Percentiles rank a stretch among this genome's conserved stretches.
Evolutionary conservation across 179 eudicot species (phyloP).

Genomic region (Silene noctiflora): DNA sequence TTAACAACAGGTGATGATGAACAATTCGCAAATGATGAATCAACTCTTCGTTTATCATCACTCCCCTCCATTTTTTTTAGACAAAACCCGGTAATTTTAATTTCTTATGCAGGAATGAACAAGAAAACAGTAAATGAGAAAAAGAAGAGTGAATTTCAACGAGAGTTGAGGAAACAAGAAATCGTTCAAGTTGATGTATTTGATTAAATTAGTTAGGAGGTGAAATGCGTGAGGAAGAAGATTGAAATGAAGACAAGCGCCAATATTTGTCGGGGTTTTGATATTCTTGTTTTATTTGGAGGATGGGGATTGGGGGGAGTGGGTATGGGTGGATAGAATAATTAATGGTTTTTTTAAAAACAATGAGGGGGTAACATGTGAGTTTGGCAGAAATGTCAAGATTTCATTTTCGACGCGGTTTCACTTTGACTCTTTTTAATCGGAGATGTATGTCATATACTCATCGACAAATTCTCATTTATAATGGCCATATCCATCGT

Average conservation of each 20-base stretch:
- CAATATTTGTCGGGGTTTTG: slow-evolving; percentile 10
- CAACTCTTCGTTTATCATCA: slow-evolving; percentile 37
- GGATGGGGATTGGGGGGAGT: background rate
- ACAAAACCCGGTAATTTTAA: slow-evolving; percentile 5
- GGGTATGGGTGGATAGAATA: slow-evolving; percentile 18
- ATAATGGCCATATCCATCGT: too few species aligned
- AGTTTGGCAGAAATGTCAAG: slow-evolving; percentile 22
- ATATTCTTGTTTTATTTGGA: background rate
- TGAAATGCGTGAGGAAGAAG: slow-evolving; percentile 1
- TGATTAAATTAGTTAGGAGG: too few species aligned
- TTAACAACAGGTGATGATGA: slow-evolving; percentile 29
- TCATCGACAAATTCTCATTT: too few species aligned
- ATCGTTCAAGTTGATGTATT: too few species aligned
- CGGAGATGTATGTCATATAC: too few species aligned
- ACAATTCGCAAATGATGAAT: slow-evolving; percentile 32
- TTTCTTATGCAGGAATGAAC: background rate
- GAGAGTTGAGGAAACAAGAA: background rate
- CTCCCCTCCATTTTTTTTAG: slow-evolving; percentile 27
- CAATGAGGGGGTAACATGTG: slow-evolving; percentile 17
- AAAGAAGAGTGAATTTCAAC: slow-evolving; percentile 2
- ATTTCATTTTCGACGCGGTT: slow-evolving; percentile 22
- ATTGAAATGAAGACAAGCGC: slow-evolving; percentile 9
- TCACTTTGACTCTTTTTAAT: slow-evolving; percentile 14
- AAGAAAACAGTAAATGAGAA: too few species aligned
- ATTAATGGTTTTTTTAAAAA: background rate